Base-by-base conservation (phyloP, 768 basidiomycete species). In the Tephrocybe rancida region DNA sequence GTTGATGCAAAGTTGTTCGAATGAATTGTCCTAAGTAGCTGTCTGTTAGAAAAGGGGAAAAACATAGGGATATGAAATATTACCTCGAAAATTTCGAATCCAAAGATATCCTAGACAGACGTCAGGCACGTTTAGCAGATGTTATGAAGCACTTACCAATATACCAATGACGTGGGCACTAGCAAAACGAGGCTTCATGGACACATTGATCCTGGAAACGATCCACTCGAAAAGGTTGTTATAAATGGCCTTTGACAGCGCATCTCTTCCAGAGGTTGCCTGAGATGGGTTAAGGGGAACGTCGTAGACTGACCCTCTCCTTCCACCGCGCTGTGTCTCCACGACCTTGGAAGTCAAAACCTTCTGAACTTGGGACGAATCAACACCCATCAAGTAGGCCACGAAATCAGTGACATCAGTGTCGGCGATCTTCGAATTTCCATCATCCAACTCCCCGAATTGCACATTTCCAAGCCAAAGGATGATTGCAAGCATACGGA, bases 151-250 rank as follows among this genome's bases (percentile, higher is more conserved):
- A 69, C 85, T 44, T 50, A 90, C 89, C 68, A 99, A 73, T 59
- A 99, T 98, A 44, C 97, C 96, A 58, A 99, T 92, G 50, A 98
- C 77, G 50, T 94, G 91, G 8, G 87, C 78, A 47, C 83, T 76
- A 5, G 85, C 73, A 45, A 78, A 72, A 37, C 92, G 83, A 4
- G 95, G 83, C 70, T 94, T 95, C 95, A 99, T 97, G 5, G 96
- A 98, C 16, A 92, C 75, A 67, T 99, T 99, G 67, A 99, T 83
- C 55, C 93, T 85, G 14, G 92, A 90, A 38, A 99, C 97, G 62
- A 99, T 98, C 97, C 97, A 99, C 66, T 99, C 96, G 67, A 99
- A 98, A 3, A 98, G 75, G 69, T 98, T 98, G 74, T 95, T 98
- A 72, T 99, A 99, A 59, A 99, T 87, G 14, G 95, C 96, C 69